phyloP scores from a whole-genome alignment of 352 stramenopile species.

The Phytophthora idaei region DNA sequence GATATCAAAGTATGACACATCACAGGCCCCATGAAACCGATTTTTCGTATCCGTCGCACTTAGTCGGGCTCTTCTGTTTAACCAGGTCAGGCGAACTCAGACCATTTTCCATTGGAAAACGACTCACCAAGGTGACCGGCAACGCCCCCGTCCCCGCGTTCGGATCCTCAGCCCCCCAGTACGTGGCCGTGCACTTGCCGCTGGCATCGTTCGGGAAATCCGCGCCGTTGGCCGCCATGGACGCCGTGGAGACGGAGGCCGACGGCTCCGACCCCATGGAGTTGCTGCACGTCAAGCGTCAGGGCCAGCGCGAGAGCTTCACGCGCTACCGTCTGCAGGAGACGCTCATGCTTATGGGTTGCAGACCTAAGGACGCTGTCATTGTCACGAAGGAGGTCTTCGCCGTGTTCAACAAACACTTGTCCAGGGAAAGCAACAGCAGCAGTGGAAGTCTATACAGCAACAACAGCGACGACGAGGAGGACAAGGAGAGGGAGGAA shows the following conservation, averaged over 20 bases:
- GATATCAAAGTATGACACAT: slow-evolving; percentile 3
- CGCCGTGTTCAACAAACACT: slow-evolving; percentile 59
- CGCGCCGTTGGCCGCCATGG: slow-evolving; percentile 40
- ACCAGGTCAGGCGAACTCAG: neutral
- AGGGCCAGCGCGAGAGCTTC: slow-evolving; percentile 64
- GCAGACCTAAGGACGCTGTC: slow-evolving; percentile 74
- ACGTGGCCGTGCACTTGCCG: slow-evolving; percentile 12
- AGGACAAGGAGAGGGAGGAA: slow-evolving; percentile 11
- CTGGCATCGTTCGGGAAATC: slow-evolving; percentile 1
- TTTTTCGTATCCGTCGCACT: slow-evolving; percentile 12
- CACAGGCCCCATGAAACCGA: slow-evolving; percentile 11
- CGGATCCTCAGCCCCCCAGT: slow-evolving; percentile 3
- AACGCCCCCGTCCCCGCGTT: slow-evolving; percentile 24
- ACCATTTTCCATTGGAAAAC: slow-evolving; percentile 22
- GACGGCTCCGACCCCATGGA: slow-evolving; percentile 82
- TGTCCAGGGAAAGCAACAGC: slow-evolving; percentile 21
- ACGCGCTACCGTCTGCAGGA: slow-evolving; percentile 86
- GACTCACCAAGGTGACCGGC: slow-evolving; percentile 22
- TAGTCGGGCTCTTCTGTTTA: slow-evolving; percentile 3
- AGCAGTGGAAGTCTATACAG: slow-evolving; percentile 17
- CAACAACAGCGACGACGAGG: slow-evolving; percentile 22
- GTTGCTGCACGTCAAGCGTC: slow-evolving; percentile 63
- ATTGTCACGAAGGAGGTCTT: slow-evolving; percentile 77
- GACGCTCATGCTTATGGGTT: slow-evolving; percentile 90
- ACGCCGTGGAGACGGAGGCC: slow-evolving; percentile 56